Evolutionary conservation across 768 basidiomycete species (phyloP), one percentile per base, ranked within the genome.

Genomic region (Kwoniella pini): DNA sequence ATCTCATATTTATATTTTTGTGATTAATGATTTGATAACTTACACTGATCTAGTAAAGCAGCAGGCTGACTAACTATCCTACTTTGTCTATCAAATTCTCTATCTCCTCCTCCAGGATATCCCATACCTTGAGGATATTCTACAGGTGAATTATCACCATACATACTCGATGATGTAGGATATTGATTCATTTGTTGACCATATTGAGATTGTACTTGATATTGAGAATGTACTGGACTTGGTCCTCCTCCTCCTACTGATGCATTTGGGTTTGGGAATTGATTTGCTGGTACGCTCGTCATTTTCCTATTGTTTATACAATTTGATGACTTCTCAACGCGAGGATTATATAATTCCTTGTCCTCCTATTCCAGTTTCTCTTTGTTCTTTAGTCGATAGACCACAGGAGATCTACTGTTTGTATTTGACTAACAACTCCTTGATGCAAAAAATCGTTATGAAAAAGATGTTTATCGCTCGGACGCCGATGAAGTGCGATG

Each of bases 31-130:
- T 9, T 3, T 5, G 43, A 19, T 13, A 24, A 71, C 77, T 70
- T 45, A 78, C 77, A 76, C 58, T 78, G 75, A 64, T 78, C 77
- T 13, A 78, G 60, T 40, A 78, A 45, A 9, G 75, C 70, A 19
- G 71, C 66, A 46, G 71, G 71, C 57, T 73, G 69, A 40, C 62
- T 67, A 4, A 71, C 65, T 13, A 69, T 58, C 31, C 68, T 57
- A 33, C 61, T 63, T 46, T 65, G 63, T 28, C 60, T 55, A 26
- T 55, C 60, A 30, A 30, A 48, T 2, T 46, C 53, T 6, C 60
- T 54, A 48, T 57, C 55, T 7, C 42, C 44, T 45, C 55, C 55
- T 40, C 43, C 56, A 4, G 62, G 62, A 43, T 59, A 58, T 19
- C 62, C 62, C 56, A 63, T 57, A 11, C 62, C 62, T 33, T 44